Evolutionary conservation across 192 early-diverging fungal species (phyloP).

Genomic region (Chytriomyces sp.): DNA sequence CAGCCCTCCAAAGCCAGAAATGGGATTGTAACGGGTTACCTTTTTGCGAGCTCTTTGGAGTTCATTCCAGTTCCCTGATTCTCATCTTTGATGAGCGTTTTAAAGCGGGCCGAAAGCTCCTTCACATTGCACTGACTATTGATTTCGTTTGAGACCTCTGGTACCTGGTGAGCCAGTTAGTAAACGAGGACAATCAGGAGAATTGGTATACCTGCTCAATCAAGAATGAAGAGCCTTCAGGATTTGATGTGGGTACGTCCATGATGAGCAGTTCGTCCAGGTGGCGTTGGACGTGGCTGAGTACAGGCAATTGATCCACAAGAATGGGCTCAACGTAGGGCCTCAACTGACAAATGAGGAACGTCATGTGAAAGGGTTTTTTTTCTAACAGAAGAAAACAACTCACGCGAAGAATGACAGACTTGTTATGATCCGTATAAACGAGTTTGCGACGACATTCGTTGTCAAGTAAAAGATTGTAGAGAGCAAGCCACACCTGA

Average conservation of each 20-base stretch:
- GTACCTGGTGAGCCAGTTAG: constrained; percentile 6
- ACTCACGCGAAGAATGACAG: constrained; percentile 44
- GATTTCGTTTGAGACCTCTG: constrained; percentile 1
- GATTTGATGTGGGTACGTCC: constrained; percentile 24
- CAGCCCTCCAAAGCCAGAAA: too few relatives aligned
- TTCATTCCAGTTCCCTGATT: background rate
- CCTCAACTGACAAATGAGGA: constrained; percentile 29
- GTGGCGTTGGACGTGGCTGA: constrained; percentile 45
- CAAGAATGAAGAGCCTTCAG: background rate
- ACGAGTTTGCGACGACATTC: constrained; percentile 49
- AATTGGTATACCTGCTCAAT: constrained; percentile 35
- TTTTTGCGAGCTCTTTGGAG: constrained; percentile 16
- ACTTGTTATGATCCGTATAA: constrained; percentile 40
- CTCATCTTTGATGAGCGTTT: constrained; percentile 20
- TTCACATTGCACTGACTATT: background rate
- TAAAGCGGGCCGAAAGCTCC: constrained; percentile 2
- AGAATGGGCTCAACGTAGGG: constrained; percentile 40
- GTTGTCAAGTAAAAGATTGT: constrained; percentile 51
- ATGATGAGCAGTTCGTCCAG: constrained; percentile 52
- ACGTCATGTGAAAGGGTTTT: too few relatives aligned
- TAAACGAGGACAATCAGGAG: background rate
- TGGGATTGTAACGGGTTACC: too few relatives aligned
- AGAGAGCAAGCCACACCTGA: constrained; percentile 52
- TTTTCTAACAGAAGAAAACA: background rate
- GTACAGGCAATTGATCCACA: constrained; percentile 52